Percentiles rank a stretch among this genome's conserved stretches.
These are phyloP conservation scores for Phytophthora tubulina DNA, from an alignment of 352 stramenopile genomes.

Conservation along the genomic window DNA sequence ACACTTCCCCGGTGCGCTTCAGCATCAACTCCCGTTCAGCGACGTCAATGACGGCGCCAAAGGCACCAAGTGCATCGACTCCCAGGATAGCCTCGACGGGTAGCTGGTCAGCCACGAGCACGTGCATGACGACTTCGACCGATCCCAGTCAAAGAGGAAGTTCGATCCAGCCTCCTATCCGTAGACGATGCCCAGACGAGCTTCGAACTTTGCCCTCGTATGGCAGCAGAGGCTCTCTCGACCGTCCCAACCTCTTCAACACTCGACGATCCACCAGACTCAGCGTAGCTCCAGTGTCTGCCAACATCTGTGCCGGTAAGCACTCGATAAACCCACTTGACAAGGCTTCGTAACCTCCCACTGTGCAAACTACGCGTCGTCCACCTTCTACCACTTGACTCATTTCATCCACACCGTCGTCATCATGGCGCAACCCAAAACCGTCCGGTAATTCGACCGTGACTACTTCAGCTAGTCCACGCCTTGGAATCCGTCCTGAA, in stretches of 20 bases:
- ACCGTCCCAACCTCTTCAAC: constrained; percentile 2
- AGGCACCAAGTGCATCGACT: not conserved
- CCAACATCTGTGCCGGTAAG: constrained; percentile 7
- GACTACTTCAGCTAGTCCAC: too few species aligned
- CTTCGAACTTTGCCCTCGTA: constrained; percentile 4
- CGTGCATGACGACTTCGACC: not conserved
- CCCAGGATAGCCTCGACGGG: constrained; percentile 18
- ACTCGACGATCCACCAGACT: constrained; percentile 5
- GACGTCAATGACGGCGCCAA: constrained; percentile 20
- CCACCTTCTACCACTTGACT: not conserved
- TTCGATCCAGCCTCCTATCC: not conserved
- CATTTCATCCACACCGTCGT: not conserved
- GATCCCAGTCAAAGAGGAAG: not conserved
- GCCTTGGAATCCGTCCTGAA: too few species aligned
- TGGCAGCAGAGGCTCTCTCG: not conserved
- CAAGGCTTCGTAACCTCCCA: constrained; percentile 1
- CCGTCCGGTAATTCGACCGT: too few species aligned
- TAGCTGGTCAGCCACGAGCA: constrained; percentile 8
- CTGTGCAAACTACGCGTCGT: not conserved
- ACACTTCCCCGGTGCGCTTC: not conserved
- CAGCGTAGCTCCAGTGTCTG: constrained; percentile 10
- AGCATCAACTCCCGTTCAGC: constrained; percentile 2
- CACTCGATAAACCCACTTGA: constrained; percentile 15
- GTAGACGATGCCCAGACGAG: constrained; percentile 7
- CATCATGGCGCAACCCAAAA: not conserved